Base-by-base conservation (phyloP, 441 rosid species). In the Capsella rubella region DNA sequence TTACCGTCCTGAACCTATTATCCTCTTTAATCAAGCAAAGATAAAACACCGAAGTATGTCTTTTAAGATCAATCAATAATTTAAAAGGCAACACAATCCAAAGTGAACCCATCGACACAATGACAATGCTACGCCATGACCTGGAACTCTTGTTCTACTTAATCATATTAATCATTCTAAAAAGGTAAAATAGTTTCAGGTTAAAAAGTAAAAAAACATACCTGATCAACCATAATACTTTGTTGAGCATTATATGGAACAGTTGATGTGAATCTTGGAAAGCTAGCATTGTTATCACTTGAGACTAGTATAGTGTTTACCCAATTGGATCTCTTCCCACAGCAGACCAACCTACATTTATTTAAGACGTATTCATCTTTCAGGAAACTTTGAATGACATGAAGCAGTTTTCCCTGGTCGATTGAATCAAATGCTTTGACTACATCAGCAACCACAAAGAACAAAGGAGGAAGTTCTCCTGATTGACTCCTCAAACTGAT, bases 401-500 rank as follows among this genome's bases (percentile, higher is more conserved):
- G 31, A 64, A 92, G 86, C 76, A 95, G 80, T 80, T 86, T 87
- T 72, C 81, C 87, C 74, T 93, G 98, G 79, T 89, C 72, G 62
- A 92, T 52, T 8, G 98, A 89, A 83, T 95, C 99, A 82, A 88
- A 95, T 43, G 98, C 99, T 80, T 89, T 90, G 31, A 76, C 79
- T 64, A 95, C 99, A 83, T 95, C 99, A 62, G 90, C 84, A 71
- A 84, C 88, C 67, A 95, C 92, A 71, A 89, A 52, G 73, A 79
- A 92, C 65, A 88, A 69, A 57, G 67, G 76, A 61, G 95, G 90
- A 65, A 82, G 45, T 25, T 50, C 56, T 56, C 81, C 73, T 35
- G 81, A 73, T 53, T 73, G 85, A 64, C 80, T 87, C 79, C 84
- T 91, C 84, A 91, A 72, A 82, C 63, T 76, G 55, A 73, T 64